phyloP scores from a whole-genome alignment of 2,329 filamentous ascomycete species.

The Aspergillus alliaceus region DNA sequence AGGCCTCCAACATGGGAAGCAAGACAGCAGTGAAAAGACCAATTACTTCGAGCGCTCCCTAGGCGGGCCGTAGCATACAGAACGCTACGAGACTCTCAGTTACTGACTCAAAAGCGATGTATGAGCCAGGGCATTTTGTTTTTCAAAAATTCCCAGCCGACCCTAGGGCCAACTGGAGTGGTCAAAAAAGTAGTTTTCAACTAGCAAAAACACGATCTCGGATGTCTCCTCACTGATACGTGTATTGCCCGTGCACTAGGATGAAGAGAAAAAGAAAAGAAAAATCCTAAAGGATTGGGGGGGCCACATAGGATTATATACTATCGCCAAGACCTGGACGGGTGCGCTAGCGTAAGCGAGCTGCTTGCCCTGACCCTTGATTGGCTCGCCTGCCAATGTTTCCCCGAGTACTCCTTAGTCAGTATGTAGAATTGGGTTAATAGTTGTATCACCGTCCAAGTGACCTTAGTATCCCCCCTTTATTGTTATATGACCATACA shows the following conservation, averaged over 20 bases:
- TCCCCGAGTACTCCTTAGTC: no score
- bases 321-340: constrained; percentile 11
- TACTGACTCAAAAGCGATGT: constrained; percentile 18
- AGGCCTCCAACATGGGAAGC: constrained; percentile 35
- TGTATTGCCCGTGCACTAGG: constrained; percentile 68
- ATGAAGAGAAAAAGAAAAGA: constrained; percentile 41
- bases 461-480: no score
- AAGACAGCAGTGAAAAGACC: constrained; percentile 42
- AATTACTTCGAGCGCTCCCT: constrained; percentile 6
- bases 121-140: constrained; percentile 30
- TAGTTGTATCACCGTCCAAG: no score
- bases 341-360: constrained; percentile 33
- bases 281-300: constrained; percentile 19
- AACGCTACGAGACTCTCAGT: constrained; percentile 8
- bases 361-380: not conserved
- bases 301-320: constrained; percentile 23
- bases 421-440: no score
- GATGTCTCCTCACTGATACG: constrained; percentile 84
- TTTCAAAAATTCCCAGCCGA: constrained; percentile 81
- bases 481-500: no score
- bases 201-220: constrained; percentile 87
- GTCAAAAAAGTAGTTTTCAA: constrained; percentile 83
- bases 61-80: not conserved
- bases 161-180: constrained; percentile 69
- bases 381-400: no score